Conservation (phyloP, 2,329 filamentous ascomycete genomes). For the Ascochyta rabiei region DNA sequence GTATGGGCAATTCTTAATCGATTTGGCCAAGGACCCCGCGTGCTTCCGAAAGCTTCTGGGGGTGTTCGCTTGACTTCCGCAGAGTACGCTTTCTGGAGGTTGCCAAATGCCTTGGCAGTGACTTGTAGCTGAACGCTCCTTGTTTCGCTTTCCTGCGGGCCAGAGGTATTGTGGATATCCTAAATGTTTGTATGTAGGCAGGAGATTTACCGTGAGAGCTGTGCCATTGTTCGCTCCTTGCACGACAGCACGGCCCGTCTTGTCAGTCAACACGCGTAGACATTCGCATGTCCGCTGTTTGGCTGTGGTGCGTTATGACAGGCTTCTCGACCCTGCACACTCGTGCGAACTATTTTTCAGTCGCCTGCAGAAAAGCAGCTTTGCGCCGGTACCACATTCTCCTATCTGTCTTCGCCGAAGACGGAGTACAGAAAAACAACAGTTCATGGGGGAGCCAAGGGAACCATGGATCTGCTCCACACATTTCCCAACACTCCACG, state of each 20-base stretch:
- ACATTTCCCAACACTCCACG: background rate
- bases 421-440: background rate
- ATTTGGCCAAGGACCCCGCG: background rate
- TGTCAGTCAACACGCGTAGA: too few relatives aligned
- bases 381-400: background rate
- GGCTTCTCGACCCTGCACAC: too few relatives aligned
- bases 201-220: too few relatives aligned
- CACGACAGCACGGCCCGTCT: too few relatives aligned
- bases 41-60: background rate
- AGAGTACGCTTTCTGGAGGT: background rate
- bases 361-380: background rate
- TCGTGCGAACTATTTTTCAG: too few relatives aligned
- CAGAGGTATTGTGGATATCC: background rate
- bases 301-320: too few relatives aligned
- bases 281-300: too few relatives aligned
- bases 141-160: background rate
- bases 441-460: background rate
- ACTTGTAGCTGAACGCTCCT: background rate
- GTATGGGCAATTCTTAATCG: background rate
- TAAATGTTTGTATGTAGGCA: background rate
- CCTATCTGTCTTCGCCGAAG: background rate
- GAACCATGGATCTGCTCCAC: background rate
- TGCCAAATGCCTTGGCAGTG: background rate
- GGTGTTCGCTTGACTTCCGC: background rate
- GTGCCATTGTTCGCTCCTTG: too few relatives aligned